Evolutionary conservation across 768 basidiomycete species (phyloP).

Genomic region (Serendipita indica): DNA sequence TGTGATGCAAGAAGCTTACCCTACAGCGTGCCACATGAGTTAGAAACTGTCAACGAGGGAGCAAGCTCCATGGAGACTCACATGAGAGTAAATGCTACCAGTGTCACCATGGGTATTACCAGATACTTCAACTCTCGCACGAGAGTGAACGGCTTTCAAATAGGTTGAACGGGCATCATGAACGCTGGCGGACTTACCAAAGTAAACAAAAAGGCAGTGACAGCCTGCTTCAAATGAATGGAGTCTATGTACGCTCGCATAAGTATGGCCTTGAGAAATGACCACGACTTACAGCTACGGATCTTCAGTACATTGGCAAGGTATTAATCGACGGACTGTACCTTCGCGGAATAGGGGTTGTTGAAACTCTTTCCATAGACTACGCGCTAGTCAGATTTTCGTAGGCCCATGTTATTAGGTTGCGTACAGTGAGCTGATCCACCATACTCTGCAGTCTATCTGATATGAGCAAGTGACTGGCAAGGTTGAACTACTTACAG

Average conservation of each 20-base stretch:
- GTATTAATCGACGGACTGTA: slow-evolving; percentile 26
- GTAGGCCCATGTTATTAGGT: slow-evolving; percentile 6
- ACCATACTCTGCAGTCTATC: slow-evolving; percentile 63
- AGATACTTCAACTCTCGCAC: slow-evolving; percentile 34
- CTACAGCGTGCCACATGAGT: background rate
- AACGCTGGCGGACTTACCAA: slow-evolving; percentile 83
- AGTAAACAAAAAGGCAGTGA: slow-evolving; percentile 83
- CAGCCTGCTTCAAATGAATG: slow-evolving; percentile 89
- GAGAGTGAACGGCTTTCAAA: background rate
- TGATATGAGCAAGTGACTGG: background rate
- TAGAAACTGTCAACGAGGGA: background rate
- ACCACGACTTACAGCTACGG: background rate
- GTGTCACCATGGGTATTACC: slow-evolving; percentile 72
- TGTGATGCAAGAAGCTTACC: background rate
- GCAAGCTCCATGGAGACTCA: too few relatives aligned
- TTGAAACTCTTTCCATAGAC: slow-evolving; percentile 79
- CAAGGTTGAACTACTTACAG: background rate
- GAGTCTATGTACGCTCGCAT: slow-evolving; percentile 36
- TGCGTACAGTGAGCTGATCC: slow-evolving; percentile 49
- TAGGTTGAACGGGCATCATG: too few relatives aligned
- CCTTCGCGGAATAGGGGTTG: slow-evolving; percentile 52
- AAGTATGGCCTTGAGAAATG: slow-evolving; percentile 14
- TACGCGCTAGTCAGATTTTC: slow-evolving; percentile 11
- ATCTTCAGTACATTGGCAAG: slow-evolving; percentile 4
- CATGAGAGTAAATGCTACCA: slow-evolving; percentile 82